phyloP scores from a whole-genome alignment of 176 grass and related monocot species.

The Stipa capillata region DNA sequence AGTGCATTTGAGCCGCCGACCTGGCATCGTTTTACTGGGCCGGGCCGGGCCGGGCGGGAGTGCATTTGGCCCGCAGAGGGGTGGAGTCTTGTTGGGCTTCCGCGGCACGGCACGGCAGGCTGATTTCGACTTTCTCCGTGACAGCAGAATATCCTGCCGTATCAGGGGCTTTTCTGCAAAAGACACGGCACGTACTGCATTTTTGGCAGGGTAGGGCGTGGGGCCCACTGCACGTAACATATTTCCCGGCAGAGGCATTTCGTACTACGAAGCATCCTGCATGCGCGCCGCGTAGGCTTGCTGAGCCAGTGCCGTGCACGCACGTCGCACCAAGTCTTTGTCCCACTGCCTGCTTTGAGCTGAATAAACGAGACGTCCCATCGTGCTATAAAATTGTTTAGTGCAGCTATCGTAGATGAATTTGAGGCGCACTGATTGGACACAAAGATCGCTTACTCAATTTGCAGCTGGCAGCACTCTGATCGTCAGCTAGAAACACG shows the following conservation, averaged over 20 bases:
- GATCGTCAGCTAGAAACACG: too few species aligned
- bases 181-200: not conserved
- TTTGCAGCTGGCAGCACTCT: too few species aligned
- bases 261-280: not conserved
- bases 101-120: too few species aligned
- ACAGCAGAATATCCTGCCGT: not conserved
- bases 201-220: not conserved
- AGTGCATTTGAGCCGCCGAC: too few species aligned
- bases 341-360: not conserved
- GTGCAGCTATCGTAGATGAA: too few species aligned
- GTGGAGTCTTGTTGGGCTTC: too few species aligned
- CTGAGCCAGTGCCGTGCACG: not conserved
- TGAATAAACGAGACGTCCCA: not conserved
- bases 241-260: not conserved
- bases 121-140: too few species aligned
- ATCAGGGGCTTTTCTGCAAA: not conserved
- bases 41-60: too few species aligned
- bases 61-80: too few species aligned
- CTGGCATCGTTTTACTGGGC: too few species aligned
- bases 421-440: not conserved
- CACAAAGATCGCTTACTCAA: too few species aligned
- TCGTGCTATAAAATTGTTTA: too few species aligned
- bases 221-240: not conserved
- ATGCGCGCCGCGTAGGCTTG: conserved; percentile 28
- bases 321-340: not conserved